Conservation (phyloP, 225 moss, liverwort and hornwort species). For the Anthoceros angustus region DNA sequence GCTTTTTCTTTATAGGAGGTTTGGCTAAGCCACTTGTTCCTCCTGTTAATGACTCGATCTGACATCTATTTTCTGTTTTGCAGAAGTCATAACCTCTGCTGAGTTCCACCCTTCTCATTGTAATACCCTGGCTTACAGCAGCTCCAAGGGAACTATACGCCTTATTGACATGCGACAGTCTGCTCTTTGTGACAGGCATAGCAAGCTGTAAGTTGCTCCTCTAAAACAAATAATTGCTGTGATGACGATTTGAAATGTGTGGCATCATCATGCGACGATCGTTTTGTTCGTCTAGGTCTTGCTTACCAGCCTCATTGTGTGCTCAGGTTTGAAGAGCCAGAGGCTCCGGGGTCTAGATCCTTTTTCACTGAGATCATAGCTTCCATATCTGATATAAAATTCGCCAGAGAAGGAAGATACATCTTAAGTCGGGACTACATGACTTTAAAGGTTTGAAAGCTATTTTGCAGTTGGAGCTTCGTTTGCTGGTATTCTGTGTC, state of each 20-base stretch:
- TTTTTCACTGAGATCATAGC: slow-evolving; percentile 99
- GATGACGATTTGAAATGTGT: not conserved
- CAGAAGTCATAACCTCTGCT: slow-evolving; percentile 98
- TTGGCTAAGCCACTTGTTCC: too few relatives aligned
- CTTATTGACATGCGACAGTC: slow-evolving; percentile 99
- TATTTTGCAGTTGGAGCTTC: not conserved
- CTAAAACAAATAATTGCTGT: not conserved
- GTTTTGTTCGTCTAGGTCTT: slow-evolving; percentile 5
- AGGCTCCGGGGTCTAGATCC: slow-evolving; percentile 87
- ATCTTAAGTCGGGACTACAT: slow-evolving; percentile 98
- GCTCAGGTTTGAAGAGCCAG: slow-evolving; percentile 87
- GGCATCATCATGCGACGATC: slow-evolving; percentile 9
- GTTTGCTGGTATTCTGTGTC: not conserved
- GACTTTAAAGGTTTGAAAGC: slow-evolving; percentile 66
- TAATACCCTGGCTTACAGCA: slow-evolving; percentile 98
- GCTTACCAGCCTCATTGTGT: not conserved
- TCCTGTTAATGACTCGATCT: too few relatives aligned
- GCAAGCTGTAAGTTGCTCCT: slow-evolving; percentile 58
- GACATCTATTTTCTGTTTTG: not conserved
- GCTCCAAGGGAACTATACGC: slow-evolving; percentile 98
- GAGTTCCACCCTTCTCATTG: slow-evolving; percentile 97
- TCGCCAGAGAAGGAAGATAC: slow-evolving; percentile 95
- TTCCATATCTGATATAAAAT: slow-evolving; percentile 98
- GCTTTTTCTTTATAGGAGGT: too few relatives aligned
- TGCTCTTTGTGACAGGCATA: slow-evolving; percentile 93